Conservation (phyloP, 306 rosid genomes). For the Lupinus albus region DNA sequence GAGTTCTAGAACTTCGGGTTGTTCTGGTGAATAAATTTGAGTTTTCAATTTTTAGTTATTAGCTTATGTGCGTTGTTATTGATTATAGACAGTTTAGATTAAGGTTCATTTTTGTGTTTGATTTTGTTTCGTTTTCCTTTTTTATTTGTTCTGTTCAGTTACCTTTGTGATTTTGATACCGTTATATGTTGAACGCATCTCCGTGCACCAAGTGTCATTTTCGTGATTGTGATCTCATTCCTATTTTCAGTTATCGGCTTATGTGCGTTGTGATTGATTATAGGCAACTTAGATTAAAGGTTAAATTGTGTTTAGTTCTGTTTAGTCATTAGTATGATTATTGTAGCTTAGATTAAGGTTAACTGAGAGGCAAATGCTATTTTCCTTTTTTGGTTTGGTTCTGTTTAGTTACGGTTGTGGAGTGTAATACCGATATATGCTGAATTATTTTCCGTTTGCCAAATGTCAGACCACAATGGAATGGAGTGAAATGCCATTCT, state of each 20-base stretch:
- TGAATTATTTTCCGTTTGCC: constrained; percentile 12
- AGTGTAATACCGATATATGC: background rate
- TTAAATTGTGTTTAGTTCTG: background rate
- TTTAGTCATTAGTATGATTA: too few relatives aligned
- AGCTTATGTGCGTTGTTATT: constrained; percentile 20
- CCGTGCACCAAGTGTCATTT: too few relatives aligned
- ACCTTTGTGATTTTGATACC: too few relatives aligned
- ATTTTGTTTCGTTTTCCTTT: too few relatives aligned
- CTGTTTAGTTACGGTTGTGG: background rate
- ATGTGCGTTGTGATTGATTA: constrained; percentile 10
- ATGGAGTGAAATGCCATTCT: constrained; percentile 6
- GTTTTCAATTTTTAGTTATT: constrained; percentile 9
- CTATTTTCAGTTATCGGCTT: constrained; percentile 1
- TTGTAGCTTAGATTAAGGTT: too few relatives aligned
- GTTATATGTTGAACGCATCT: too few relatives aligned
- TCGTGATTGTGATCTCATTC: too few relatives aligned
- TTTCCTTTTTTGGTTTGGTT: background rate
- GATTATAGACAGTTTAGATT: background rate
- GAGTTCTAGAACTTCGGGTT: constrained; percentile 27
- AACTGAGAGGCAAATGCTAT: too few relatives aligned
- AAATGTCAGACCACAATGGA: background rate
- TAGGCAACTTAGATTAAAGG: background rate
- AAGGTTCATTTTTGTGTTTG: background rate
- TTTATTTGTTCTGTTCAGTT: too few relatives aligned
- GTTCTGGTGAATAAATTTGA: constrained; percentile 13